Base-by-base conservation (phyloP, 2,329 filamentous ascomycete genomes). In the Colletotrichum musicola region DNA sequence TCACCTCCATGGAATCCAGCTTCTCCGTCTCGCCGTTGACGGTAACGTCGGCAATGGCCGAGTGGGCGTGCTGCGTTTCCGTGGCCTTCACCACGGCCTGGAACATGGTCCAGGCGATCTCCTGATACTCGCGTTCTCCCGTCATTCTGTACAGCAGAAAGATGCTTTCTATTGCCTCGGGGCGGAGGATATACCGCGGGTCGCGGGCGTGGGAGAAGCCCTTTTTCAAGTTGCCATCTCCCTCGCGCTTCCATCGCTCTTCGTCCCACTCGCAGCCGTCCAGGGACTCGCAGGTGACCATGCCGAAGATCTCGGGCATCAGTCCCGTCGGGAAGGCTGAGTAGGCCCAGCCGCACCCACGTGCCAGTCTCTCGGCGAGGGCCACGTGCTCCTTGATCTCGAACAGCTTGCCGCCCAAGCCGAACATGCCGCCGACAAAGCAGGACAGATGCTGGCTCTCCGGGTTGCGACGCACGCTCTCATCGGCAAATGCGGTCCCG, bases 181-280 rank as follows among this genome's bases (percentile, higher is more conserved):
- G 83, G 0, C 86, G 77, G n/a, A 88, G 79, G 20, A 85, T 77
- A 65, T 88, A 88, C 3, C 83, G 80, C 0, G 84, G 76, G 62
- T 88, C 85, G 0, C 79, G 83, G n/a, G 81, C 81, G 71, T 89
- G 86, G 55, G 85, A 90, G 77, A 93, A 94, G 0, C 93, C 92
- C 12, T 86, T 84, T 6, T 76, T 76, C 18, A 78, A 62, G 9
- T 71, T 70, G 1, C 74, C 69, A 10, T 76, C 73, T 27, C 73
- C 75, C 40, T 71, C 75, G 20, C 55, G 51, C 59, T 56, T 55
- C 70, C 69, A 71, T 6, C 49, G 61, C 3, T 75, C 63, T 4
- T 74, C 68, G 38, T 84, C 84, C n/a, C 83, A 84, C 9, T 85
- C 75, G 71, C 88, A 85, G 0, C 84, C 80, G 68, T 88, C 74